Evolutionary conservation across 2,329 filamentous ascomycete genomes (phyloP).

Genomic region (Aspergillus neotritici): DNA sequence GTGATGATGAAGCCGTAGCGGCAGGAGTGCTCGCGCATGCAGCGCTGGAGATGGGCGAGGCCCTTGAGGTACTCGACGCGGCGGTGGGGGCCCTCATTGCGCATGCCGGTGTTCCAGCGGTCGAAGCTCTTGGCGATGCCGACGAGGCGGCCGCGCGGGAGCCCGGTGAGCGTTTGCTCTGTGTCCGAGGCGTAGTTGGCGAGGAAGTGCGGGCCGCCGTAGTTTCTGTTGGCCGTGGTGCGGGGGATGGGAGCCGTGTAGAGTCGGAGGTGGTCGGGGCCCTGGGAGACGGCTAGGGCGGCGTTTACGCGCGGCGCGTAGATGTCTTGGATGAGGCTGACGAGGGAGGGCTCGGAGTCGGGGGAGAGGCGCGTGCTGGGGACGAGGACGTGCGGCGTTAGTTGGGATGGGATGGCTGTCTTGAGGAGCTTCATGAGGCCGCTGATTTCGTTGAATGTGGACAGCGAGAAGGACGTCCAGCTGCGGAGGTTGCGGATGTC

Average conservation of each 20-base stretch:
- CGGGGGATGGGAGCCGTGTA: conserved; percentile 37
- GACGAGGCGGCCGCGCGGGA: conserved; percentile 60
- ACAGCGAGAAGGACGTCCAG: conserved; percentile 74
- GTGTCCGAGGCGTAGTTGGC: conserved; percentile 50
- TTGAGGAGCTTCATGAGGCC: conserved; percentile 67
- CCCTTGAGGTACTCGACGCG: conserved; percentile 85
- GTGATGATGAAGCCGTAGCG: conserved; percentile 95
- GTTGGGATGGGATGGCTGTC: conserved; percentile 53
- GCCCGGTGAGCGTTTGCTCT: conserved; percentile 44
- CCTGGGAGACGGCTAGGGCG: conserved; percentile 70
- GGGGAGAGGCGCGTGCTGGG: conserved; percentile 56
- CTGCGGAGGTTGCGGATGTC: conserved; percentile 80
- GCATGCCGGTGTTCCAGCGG: conserved; percentile 93
- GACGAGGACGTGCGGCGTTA: conserved; percentile 28
- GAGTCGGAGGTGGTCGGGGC: conserved; percentile 52
- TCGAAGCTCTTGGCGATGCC: conserved; percentile 89
- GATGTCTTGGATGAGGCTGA: conserved; percentile 68
- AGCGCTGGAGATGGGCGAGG: conserved; percentile 76
- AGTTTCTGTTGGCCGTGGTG: conserved; percentile 32
- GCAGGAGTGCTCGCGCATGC: conserved; percentile 89
- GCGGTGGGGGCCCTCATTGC: conserved; percentile 74
- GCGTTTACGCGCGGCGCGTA: conserved; percentile 85
- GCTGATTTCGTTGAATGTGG: conserved; percentile 65
- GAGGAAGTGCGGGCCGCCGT: conserved; percentile 48
- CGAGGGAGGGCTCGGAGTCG: conserved; percentile 71